Evolutionary conservation across 352 stramenopile species (phyloP).

Genomic region (Globisporangium splendens): DNA sequence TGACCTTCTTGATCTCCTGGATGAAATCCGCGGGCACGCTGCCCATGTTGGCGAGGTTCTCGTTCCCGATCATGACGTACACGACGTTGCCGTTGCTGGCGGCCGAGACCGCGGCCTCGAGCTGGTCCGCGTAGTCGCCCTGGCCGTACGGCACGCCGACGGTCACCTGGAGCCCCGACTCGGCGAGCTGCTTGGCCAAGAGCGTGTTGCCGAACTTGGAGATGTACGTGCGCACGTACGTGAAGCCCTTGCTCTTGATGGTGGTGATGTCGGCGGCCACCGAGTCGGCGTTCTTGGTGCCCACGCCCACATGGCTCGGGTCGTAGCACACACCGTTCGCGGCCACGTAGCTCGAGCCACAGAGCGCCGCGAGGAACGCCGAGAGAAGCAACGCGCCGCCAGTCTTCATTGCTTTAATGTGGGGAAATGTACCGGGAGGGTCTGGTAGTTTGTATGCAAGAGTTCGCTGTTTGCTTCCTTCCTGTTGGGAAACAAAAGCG

Average conservation of each 20-base stretch:
- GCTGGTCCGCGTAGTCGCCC: conserved; percentile 41
- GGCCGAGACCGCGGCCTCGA: conserved; percentile 32
- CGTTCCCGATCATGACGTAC: conserved; percentile 67
- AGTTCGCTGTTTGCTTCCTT: not conserved
- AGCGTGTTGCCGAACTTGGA: conserved; percentile 45
- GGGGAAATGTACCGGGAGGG: too few relatives aligned
- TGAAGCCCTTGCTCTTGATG: conserved; percentile 53
- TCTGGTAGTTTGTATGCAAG: too few relatives aligned
- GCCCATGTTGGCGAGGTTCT: conserved; percentile 39
- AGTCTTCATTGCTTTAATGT: conserved; percentile 10
- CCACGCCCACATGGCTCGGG: conserved; percentile 36
- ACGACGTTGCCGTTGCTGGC: conserved; percentile 40
- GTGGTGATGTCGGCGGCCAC: conserved; percentile 41
- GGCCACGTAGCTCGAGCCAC: conserved; percentile 28
- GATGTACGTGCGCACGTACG: conserved; percentile 69
- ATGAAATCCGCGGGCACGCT: conserved; percentile 40
- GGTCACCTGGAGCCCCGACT: conserved; percentile 37
- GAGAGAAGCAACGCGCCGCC: conserved; percentile 11
- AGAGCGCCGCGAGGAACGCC: conserved; percentile 21
- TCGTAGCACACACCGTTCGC: conserved; percentile 73
- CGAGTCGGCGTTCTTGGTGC: conserved; percentile 28
- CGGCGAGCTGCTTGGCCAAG: conserved; percentile 48
- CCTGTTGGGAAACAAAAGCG: not conserved
- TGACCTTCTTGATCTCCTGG: conserved; percentile 48
- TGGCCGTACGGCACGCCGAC: conserved; percentile 50